A percentile compares a stretch with the other conserved stretches of the same genome.
Conservation (phyloP, 305 asterid genomes). For the Coffea humblotiana region DNA sequence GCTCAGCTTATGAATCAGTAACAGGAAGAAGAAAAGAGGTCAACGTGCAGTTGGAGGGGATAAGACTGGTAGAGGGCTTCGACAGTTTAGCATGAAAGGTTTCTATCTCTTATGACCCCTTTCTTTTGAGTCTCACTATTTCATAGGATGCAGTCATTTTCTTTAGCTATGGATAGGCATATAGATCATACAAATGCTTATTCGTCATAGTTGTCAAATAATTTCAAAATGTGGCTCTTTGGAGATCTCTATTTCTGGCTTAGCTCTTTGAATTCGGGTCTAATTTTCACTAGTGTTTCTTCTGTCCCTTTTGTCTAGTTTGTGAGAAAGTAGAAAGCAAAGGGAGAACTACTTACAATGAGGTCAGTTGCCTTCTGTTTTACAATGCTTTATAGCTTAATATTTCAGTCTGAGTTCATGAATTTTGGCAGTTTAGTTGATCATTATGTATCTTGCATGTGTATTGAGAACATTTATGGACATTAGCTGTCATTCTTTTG, state of each 20-base stretch:
- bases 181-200: not conserved
- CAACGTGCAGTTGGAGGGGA: conserved; percentile 93
- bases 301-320: conserved; percentile 47
- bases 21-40: conserved; percentile 89
- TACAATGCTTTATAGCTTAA: not conserved
- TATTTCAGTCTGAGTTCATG: not conserved
- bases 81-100: conserved; percentile 99
- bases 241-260: conserved; percentile 19
- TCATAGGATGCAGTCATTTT: not conserved
- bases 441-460: not conserved
- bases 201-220: not conserved
- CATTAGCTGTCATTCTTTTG: not conserved
- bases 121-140: not conserved
- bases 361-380: conserved; percentile 47
- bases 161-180: not conserved
- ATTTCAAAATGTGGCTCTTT: not conserved
- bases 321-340: conserved; percentile 99
- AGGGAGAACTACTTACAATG: conserved; percentile 96
- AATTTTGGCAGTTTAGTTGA: not conserved
- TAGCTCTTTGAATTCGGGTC: conserved; percentile 16
- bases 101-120: not conserved
- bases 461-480: not conserved
- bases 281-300: conserved; percentile 18
- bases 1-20: conserved; percentile 32
- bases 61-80: conserved; percentile 96